Percentiles rank a stretch among this genome's conserved stretches.
Evolutionary conservation across 306 rosid species (phyloP).

Genomic region (Benincasa hispida): DNA sequence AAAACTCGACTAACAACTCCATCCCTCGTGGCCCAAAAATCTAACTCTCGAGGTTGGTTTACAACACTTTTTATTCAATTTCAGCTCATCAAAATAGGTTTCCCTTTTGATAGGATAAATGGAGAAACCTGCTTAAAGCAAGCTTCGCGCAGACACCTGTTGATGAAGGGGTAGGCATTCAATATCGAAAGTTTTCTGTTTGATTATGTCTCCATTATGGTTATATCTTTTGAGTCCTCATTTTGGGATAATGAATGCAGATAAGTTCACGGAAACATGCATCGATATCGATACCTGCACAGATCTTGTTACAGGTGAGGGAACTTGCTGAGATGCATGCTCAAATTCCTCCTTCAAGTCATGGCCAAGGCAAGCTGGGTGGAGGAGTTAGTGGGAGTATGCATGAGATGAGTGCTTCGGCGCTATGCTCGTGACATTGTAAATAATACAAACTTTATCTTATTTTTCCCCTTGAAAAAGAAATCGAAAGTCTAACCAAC

Average conservation of each 20-base stretch:
- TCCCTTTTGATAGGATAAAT: constrained; percentile 67
- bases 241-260: constrained; percentile 20
- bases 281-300: constrained; percentile 61
- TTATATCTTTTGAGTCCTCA: not conserved
- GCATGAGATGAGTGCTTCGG: constrained; percentile 27
- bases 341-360: constrained; percentile 56
- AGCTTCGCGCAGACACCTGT: constrained; percentile 62
- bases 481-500: constrained; percentile 1
- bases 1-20: no score
- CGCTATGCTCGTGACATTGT: constrained; percentile 64
- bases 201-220: not conserved
- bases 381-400: constrained; percentile 18
- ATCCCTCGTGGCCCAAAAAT: no score
- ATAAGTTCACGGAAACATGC: constrained; percentile 68
- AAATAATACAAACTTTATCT: constrained; percentile 24
- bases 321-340: constrained; percentile 81
- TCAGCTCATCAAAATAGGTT: constrained; percentile 2
- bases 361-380: constrained; percentile 34
- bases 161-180: constrained; percentile 62
- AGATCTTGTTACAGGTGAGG: constrained; percentile 60
- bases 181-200: not conserved
- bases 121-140: constrained; percentile 96
- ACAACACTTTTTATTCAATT: not conserved
- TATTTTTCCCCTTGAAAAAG: constrained; percentile 6
- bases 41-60: no score